Conservation (phyloP, 2,329 filamentous ascomycete genomes). For the Curvularia hawaiiensis region DNA sequence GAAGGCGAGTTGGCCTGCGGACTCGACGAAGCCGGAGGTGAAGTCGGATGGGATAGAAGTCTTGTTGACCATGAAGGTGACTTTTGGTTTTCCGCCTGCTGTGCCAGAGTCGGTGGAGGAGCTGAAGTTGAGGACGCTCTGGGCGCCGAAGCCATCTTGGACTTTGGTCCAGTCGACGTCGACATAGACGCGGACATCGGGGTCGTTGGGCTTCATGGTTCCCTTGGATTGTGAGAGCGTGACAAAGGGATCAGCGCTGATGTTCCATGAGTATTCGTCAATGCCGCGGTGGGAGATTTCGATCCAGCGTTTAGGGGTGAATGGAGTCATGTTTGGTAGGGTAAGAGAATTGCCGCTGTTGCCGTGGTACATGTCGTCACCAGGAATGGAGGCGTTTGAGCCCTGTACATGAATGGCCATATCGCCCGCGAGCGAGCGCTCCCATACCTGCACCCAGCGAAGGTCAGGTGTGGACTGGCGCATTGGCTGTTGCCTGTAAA, state of each 20-base stretch:
- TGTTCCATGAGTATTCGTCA: slow-evolving; percentile 41
- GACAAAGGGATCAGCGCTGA: slow-evolving; percentile 46
- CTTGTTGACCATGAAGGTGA: slow-evolving; percentile 44
- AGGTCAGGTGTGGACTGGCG: slow-evolving; percentile 68
- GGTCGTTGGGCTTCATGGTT: slow-evolving; percentile 35
- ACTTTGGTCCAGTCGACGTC: slow-evolving; percentile 44
- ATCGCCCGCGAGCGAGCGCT: slow-evolving; percentile 65
- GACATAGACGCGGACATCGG: slow-evolving; percentile 46
- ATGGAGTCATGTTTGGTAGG: slow-evolving; percentile 41
- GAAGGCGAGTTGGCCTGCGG: slow-evolving; percentile 40
- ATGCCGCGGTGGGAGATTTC: slow-evolving; percentile 46
- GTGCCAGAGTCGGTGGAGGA: slow-evolving; percentile 48
- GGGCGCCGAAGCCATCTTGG: slow-evolving; percentile 32
- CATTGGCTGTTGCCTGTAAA: slow-evolving; percentile 71
- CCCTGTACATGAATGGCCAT: slow-evolving; percentile 69
- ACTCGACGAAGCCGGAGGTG: slow-evolving; percentile 44
- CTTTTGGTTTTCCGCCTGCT: slow-evolving; percentile 34
- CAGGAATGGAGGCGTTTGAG: slow-evolving; percentile 69
- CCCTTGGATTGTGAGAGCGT: slow-evolving; percentile 41
- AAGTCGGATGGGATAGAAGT: slow-evolving; percentile 40
- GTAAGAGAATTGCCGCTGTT: slow-evolving; percentile 49
- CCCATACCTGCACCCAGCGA: slow-evolving; percentile 62
- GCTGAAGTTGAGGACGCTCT: slow-evolving; percentile 42
- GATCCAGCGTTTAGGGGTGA: slow-evolving; percentile 43
- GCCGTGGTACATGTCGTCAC: slow-evolving; percentile 67